Base-by-base conservation (phyloP, 2,329 filamentous ascomycete species). In the Pezicula carpinea region DNA sequence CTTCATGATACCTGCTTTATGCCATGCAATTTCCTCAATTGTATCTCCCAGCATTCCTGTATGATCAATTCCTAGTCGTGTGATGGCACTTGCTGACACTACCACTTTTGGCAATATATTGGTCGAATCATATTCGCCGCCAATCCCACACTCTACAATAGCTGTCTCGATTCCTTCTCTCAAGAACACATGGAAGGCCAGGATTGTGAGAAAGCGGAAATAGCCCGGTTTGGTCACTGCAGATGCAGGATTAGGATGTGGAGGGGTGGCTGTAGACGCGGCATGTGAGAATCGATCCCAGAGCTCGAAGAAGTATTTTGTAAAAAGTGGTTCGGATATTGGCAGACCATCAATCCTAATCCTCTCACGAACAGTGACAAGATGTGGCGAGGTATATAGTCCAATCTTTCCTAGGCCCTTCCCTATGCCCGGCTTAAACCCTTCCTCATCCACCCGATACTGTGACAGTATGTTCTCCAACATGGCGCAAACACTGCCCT, bases 101-200 rank as follows among this genome's bases (percentile, higher is more conserved):
- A 69, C 46, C 0, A 74, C 73, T 10, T 67, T 63, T 44, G 74
- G 70, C 5, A 99, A 67, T 18, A 97, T 79, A 61, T 97, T 97
- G 8, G 93, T 99, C 22, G 87, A 86, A 62, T 97, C 92, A 60
- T 90, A 90, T 68, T 96, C 89, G 41, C 91, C 93, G 14, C 93
- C 93, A 53, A 97, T 95, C 1, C 93, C 93, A 59, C 89, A 95
- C 68, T 99, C 93, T 29, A 97, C 77, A 8, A 97, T 82, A 0
- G 89, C 91, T 15, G 82, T 82, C 53, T 83, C 75, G 0, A 96
- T 83, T 1, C 85, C 83, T 63, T 93, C 85, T 40, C 75, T 66
- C 21, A 95, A 61, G 58, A 95, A 99, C 2, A 84, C 77, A 60
- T 95, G 90, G 59, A 95, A 80, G 1, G 91, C 91, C 70, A 96